These are phyloP conservation scores for Erodium moschatum DNA, from an alignment of 441 rosid species.

Conservation along the genomic window DNA sequence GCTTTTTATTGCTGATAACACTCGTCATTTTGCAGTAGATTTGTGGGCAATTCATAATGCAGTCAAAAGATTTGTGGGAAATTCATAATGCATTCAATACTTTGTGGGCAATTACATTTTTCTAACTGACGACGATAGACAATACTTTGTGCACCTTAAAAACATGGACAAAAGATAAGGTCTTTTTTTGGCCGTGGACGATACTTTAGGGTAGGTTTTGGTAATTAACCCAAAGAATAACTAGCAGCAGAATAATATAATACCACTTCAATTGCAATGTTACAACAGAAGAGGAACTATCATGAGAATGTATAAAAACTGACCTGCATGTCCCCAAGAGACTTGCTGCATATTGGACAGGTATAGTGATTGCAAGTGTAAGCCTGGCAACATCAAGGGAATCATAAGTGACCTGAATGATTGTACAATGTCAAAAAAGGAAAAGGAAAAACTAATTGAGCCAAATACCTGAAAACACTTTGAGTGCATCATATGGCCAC, in stretches of 20 bases:
- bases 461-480: constrained; percentile 60
- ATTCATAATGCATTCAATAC: no score
- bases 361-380: constrained; percentile 66
- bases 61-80: no score
- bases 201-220: no score
- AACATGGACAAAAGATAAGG: no score
- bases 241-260: background rate
- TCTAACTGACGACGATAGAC: no score
- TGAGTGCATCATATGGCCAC: constrained; percentile 89
- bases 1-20: no score
- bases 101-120: no score
- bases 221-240: no score
- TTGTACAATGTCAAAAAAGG: constrained; percentile 6
- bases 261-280: background rate
- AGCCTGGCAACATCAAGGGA: constrained; percentile 42
- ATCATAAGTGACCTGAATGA: constrained; percentile 12
- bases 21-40: no score
- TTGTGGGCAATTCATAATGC: no score
- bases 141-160: no score
- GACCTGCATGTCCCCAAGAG: constrained; percentile 93
- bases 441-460: constrained; percentile 13
- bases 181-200: no score
- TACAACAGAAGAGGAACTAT: background rate
- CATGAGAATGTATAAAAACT: constrained; percentile 16
- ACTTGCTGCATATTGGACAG: constrained; percentile 85